These are phyloP conservation scores for Mortierella sp. DNA, from an alignment of 371 early-diverging fungal species.

Conservation along the genomic window DNA sequence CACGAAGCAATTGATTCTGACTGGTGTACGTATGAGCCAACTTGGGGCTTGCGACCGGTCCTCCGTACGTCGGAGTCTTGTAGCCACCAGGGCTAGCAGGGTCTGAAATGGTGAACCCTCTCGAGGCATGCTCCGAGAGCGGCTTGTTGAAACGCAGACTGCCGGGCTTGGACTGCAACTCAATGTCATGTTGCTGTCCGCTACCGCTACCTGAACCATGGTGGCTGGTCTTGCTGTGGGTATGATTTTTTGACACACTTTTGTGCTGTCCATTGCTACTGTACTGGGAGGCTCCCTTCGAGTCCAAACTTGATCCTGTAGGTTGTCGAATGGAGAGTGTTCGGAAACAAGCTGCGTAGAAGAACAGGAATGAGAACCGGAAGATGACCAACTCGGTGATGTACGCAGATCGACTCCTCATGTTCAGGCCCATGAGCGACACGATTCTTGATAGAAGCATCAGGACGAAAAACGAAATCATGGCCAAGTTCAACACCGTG, in stretches of 20 bases:
- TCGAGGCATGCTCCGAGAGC: constrained; percentile 48
- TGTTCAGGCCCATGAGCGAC: constrained; percentile 44
- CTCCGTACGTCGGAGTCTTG: constrained; percentile 8
- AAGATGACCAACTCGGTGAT: constrained; percentile 40
- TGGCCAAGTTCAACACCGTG: constrained; percentile 49
- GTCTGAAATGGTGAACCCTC: constrained; percentile 42
- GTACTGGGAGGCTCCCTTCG: constrained; percentile 22
- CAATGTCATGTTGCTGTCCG: neutral
- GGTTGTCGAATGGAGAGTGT: constrained; percentile 51
- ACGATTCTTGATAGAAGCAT: constrained; percentile 50
- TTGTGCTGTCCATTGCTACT: constrained; percentile 2
- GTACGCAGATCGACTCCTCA: constrained; percentile 34
- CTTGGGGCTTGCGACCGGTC: constrained; percentile 14
- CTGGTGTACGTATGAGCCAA: constrained; percentile 17
- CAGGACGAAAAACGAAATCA: constrained; percentile 52
- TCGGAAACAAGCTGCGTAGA: constrained; percentile 46
- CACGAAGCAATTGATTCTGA: constrained; percentile 7
- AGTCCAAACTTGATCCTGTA: constrained; percentile 38
- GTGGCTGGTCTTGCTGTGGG: constrained; percentile 5
- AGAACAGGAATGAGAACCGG: constrained; percentile 48
- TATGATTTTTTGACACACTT: constrained; percentile 28
- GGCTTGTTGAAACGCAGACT: constrained; percentile 37
- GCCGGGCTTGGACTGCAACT: constrained; percentile 8
- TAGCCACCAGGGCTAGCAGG: constrained; percentile 7
- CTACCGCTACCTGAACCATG: neutral